Conservation (phyloP, 148 eudicot genomes). For the Rhododendron vialii region DNA sequence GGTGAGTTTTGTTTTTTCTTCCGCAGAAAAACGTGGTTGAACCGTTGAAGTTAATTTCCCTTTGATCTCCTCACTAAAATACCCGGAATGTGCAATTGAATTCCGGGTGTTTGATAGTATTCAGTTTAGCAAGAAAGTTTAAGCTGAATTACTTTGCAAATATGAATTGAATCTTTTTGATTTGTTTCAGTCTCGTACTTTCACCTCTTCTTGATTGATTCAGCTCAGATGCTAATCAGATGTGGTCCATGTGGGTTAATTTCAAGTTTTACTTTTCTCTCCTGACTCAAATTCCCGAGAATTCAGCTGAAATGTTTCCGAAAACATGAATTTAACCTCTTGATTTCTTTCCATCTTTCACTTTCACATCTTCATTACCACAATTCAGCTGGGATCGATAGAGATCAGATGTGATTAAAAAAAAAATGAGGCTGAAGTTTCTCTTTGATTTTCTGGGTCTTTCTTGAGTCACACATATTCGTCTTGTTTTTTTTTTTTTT, state of each 20-base stretch:
- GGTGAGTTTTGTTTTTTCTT: not conserved
- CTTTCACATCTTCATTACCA: not conserved
- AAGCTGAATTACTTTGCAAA: not conserved
- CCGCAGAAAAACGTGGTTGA: not conserved
- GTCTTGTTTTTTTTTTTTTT: not conserved
- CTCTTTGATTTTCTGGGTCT: not conserved
- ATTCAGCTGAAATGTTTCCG: not conserved
- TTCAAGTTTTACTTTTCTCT: not conserved
- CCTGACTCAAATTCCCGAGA: not conserved
- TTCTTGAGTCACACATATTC: not conserved
- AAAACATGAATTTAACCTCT: not conserved
- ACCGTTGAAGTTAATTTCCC: not conserved
- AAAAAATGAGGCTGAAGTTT: constrained; percentile 4
- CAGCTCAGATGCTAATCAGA: not conserved
- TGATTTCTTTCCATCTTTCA: not conserved
- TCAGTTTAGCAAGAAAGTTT: not conserved
- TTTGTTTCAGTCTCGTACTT: not conserved
- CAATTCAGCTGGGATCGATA: not conserved
- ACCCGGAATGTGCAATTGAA: not conserved
- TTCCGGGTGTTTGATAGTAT: not conserved
- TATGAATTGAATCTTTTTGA: not conserved
- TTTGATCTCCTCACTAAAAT: not conserved
- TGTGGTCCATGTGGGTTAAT: not conserved
- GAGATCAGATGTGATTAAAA: not conserved
- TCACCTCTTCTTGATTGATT: not conserved